These are phyloP conservation scores for Boechera retrofracta DNA, from an alignment of 345 rosid genomes.

Conservation along the genomic window DNA sequence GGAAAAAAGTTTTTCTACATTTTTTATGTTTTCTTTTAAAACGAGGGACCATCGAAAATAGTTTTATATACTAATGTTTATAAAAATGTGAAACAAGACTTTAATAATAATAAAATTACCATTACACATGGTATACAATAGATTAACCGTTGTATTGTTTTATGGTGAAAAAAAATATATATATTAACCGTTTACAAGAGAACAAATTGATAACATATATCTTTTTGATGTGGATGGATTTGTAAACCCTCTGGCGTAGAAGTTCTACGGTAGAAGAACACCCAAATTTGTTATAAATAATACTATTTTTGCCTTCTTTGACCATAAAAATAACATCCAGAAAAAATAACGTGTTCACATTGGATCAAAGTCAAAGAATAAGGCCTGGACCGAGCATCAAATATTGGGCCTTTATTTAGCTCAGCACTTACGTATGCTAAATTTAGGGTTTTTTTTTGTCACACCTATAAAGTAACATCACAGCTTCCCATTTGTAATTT, in stretches of 20 bases:
- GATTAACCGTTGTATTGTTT: no score
- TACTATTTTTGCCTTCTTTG: neutral
- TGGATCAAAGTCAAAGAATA: slow-evolving; percentile 36
- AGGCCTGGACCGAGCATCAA: slow-evolving; percentile 16
- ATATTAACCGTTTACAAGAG: no score
- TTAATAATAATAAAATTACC: no score
- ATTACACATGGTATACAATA: no score
- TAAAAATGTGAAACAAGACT: no score
- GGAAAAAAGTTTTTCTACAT: no score
- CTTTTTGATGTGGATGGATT: neutral
- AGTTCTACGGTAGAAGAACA: neutral
- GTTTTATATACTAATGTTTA: no score
- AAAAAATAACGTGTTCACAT: slow-evolving; percentile 12
- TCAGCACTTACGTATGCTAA: slow-evolving; percentile 32
- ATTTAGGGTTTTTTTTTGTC: neutral
- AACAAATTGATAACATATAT: no score
- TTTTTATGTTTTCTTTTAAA: no score
- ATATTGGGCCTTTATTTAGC: slow-evolving; percentile 34
- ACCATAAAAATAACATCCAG: neutral
- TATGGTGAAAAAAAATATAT: no score
- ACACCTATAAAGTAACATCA: slow-evolving; percentile 1
- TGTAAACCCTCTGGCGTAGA: neutral
- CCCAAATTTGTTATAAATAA: neutral
- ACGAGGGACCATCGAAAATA: no score
- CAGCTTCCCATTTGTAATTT: neutral